These are phyloP conservation scores for Eucalyptus globulus DNA, from an alignment of 345 rosid species.

Conservation along the genomic window DNA sequence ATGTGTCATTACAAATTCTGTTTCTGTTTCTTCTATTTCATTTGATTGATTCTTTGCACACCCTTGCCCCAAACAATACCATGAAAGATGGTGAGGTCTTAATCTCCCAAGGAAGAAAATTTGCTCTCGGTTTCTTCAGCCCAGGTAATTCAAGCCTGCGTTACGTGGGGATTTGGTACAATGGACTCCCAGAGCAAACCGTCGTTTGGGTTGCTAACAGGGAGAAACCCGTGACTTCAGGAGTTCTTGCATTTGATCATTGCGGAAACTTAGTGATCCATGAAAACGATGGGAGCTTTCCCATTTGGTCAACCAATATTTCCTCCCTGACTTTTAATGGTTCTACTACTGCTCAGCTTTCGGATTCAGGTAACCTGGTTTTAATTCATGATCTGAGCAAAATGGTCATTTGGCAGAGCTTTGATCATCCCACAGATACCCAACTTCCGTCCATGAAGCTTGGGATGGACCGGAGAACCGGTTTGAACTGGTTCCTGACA, in stretches of 20 bases:
- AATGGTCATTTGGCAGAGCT: constrained; percentile 51
- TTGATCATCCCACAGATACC: constrained; percentile 57
- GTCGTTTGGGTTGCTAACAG: constrained; percentile 80
- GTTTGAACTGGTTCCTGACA: constrained; percentile 16
- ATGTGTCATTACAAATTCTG: background rate
- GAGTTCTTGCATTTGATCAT: constrained; percentile 19
- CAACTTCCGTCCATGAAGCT: constrained; percentile 53
- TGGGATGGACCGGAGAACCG: constrained; percentile 25
- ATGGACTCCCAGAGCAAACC: constrained; percentile 17
- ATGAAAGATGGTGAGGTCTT: constrained; percentile 32
- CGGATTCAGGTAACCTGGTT: constrained; percentile 60
- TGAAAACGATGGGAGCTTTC: constrained; percentile 5
- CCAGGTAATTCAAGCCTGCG: constrained; percentile 25
- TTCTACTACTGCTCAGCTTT: constrained; percentile 21
- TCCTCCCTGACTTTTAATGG: background rate
- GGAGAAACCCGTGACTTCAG: constrained; percentile 35
- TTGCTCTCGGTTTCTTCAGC: constrained; percentile 49
- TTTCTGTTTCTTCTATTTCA: constrained; percentile 1
- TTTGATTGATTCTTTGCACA: background rate
- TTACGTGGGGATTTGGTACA: constrained; percentile 67
- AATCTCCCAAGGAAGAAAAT: constrained; percentile 15
- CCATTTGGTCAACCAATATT: constrained; percentile 42
- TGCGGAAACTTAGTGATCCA: constrained; percentile 28
- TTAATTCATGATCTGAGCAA: constrained; percentile 10
- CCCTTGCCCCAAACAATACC: background rate